Conservation (phyloP, 345 rosid genomes). For the Ceriops tagal region DNA sequence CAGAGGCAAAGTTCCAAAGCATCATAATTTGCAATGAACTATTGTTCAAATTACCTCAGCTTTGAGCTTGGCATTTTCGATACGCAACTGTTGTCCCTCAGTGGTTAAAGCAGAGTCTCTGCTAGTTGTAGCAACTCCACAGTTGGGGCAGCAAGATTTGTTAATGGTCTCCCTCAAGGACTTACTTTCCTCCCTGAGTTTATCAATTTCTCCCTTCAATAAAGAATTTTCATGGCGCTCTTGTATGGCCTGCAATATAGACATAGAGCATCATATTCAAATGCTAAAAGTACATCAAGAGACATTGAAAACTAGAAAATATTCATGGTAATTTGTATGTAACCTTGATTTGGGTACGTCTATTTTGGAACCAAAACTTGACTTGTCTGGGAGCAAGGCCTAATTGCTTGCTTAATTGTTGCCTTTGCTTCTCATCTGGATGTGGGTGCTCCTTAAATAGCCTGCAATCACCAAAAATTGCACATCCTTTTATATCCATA, state of each 20-base stretch:
- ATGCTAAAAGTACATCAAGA: neutral
- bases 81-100: conserved; percentile 65
- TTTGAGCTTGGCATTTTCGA: conserved; percentile 86
- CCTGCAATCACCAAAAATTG: conserved; percentile 31
- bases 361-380: conserved; percentile 99
- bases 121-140: conserved; percentile 60
- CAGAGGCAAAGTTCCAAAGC: neutral
- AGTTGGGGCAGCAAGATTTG: conserved; percentile 77
- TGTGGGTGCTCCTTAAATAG: conserved; percentile 96
- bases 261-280: neutral
- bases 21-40: neutral
- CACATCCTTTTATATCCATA: neutral
- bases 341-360: conserved; percentile 92
- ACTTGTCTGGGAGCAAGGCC: conserved; percentile 97
- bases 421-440: conserved; percentile 98
- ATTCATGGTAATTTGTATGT: neutral
- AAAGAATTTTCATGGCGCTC: conserved; percentile 94
- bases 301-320: neutral
- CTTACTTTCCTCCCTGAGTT: conserved; percentile 78
- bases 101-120: conserved; percentile 42
- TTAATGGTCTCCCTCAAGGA: conserved; percentile 75
- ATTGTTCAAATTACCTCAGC: conserved; percentile 48
- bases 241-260: conserved; percentile 64
- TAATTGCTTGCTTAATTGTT: conserved; percentile 82
- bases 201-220: conserved; percentile 79